A percentile compares a stretch with the other conserved stretches of the same genome.
Conservation (phyloP, 2,329 filamentous ascomycete genomes). For the Aspergillus sp. region DNA sequence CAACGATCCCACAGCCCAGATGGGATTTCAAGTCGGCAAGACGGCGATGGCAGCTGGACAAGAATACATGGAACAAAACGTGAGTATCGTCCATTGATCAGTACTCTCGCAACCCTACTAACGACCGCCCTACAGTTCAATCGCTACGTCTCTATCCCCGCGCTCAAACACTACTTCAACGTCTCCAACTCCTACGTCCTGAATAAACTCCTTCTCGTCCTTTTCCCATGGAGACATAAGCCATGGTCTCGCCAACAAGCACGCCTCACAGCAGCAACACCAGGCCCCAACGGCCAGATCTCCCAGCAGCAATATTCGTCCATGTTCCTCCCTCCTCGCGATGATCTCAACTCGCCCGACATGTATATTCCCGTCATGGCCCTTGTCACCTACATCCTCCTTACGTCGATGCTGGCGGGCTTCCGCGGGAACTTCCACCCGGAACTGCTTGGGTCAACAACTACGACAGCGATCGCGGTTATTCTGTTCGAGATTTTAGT, state of each 20-base stretch:
- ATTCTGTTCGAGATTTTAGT: conserved; percentile 83
- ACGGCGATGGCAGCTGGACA: conserved; percentile 85
- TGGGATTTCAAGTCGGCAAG: conserved; percentile 90
- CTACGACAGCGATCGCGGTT: conserved; percentile 73
- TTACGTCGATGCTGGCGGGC: conserved; percentile 84
- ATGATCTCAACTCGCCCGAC: conserved; percentile 95
- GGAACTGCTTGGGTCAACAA: conserved; percentile 83
- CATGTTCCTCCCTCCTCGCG: conserved; percentile 77
- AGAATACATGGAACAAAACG: conserved; percentile 92
- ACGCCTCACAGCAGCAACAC: conserved; percentile 34
- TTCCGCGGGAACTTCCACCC: conserved; percentile 88
- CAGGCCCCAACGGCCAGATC: conserved; percentile 53
- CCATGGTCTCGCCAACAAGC: conserved; percentile 92
- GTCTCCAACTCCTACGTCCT: conserved; percentile 96
- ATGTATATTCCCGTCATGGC: conserved; percentile 99
- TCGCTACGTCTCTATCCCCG: conserved; percentile 82
- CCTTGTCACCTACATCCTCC: conserved; percentile 90
- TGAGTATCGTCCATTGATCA: conserved; percentile 32
- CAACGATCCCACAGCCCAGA: conserved; percentile 88
- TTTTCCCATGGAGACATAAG: conserved; percentile 96
- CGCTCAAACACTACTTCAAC: conserved; percentile 98
- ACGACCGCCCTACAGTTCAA: conserved; percentile 48
- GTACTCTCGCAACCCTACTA: too few species aligned
- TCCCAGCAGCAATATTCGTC: conserved; percentile 49
- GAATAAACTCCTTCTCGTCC: conserved; percentile 84